Base-by-base conservation (phyloP, 352 stramenopile species). In the Phytophthora pini region DNA sequence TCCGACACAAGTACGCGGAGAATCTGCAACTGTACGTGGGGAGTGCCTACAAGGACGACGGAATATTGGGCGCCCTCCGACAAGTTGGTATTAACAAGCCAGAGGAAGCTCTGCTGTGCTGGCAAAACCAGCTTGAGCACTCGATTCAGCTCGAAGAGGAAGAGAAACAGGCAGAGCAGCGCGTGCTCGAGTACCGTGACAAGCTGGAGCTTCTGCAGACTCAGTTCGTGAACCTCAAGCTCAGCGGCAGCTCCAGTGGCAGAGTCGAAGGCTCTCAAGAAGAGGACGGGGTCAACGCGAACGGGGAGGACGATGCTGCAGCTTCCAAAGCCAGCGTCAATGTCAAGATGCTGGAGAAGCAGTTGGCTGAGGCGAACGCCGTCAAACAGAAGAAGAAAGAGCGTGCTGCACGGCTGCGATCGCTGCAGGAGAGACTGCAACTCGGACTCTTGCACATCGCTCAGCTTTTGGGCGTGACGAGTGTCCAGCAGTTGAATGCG, bases 51-150 rank as follows among this genome's bases (percentile, higher is more conserved):
- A 88, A 87, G 51, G 84, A 92, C 51, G 84, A 93, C 44, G 86
- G 84, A 8, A 71, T 94, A 47, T 53, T 94, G 20, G 86, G 84
- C 0, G 72, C 85, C 0, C 65, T 94, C 40, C 84, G 86, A 5
- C 86, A 92, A 38, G 86, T 91, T 11, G 86, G 86, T 12, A 88
- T 93, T 64, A 93, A 93, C 76, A 80, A 85, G 39, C 81, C 80
- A 9, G 84, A 94, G 41, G 82, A 90, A 17, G 80, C 82, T 9
- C 64, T 92, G 39, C 51, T 88, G 26, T 92, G 87, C 66, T 93
- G 86, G 86, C 79, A 91, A 57, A 88, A 92, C 54, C 84, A 93
- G 64, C 75, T 90, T 8, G 77, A 90, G 12, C 84, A 93, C 56
- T 80, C 82, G 0, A 62, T 70, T n/a, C 83, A 93, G 56, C 74